Percentiles rank a stretch among this genome's conserved stretches.
Conservation (phyloP, 306 rosid genomes). For the Rubus parviflorus region DNA sequence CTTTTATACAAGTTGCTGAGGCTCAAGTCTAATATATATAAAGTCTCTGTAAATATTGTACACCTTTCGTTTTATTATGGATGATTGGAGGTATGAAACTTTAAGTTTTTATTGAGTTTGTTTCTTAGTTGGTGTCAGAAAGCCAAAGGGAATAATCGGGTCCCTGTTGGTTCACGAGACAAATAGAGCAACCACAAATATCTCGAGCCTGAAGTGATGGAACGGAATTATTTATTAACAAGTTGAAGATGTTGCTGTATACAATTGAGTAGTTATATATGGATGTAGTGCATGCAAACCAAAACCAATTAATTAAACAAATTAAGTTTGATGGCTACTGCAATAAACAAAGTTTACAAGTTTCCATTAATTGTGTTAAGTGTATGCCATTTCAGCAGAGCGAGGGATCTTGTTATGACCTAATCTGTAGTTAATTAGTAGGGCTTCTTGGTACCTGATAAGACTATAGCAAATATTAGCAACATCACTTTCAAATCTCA, state of each 20-base stretch:
- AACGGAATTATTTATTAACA: not conserved
- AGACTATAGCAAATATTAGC: not conserved
- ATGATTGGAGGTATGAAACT: not conserved
- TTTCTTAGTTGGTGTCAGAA: conserved; percentile 35
- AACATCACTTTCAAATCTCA: too few relatives aligned
- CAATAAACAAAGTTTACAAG: not conserved
- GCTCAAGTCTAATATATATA: not conserved
- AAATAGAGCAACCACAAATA: conserved; percentile 23
- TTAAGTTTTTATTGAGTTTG: conserved; percentile 21
- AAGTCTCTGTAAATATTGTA: not conserved
- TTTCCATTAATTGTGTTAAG: not conserved
- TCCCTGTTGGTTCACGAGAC: conserved; percentile 69
- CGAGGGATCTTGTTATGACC: not conserved
- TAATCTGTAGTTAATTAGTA: too few relatives aligned
- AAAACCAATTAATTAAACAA: not conserved
- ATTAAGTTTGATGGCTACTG: not conserved
- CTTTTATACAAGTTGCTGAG: not conserved
- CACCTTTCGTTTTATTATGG: not conserved
- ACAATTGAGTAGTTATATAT: not conserved
- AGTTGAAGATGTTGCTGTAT: not conserved
- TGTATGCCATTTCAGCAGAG: not conserved
- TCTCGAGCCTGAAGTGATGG: conserved; percentile 5
- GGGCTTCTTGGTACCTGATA: not conserved
- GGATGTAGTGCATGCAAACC: not conserved
- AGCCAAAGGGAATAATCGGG: conserved; percentile 31